phyloP scores from a whole-genome alignment of 1,284 basidiomycete species.

The Neonothopanus nambi region DNA sequence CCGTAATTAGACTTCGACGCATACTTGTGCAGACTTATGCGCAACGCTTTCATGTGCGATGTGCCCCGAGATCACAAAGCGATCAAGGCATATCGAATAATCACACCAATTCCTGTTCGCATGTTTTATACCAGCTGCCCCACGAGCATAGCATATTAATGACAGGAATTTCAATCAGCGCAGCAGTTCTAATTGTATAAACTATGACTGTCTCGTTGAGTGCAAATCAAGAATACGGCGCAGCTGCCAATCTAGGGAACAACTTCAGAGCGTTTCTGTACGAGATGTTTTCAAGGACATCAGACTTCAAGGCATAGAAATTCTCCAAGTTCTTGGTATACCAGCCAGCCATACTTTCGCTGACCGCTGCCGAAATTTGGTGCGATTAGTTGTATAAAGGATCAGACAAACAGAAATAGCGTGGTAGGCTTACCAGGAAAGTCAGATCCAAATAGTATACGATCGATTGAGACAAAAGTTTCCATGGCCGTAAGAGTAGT shows the following conservation, averaged over 20 bases:
- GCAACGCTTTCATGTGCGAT: too few species aligned
- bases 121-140: too few species aligned
- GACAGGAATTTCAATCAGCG: too few species aligned
- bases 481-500: slow-evolving; percentile 50
- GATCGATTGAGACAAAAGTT: slow-evolving; percentile 46
- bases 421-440: slow-evolving; percentile 62
- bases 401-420: background rate
- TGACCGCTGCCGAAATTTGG: slow-evolving; percentile 48
- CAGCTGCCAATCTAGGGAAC: slow-evolving; percentile 38
- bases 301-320: slow-evolving; percentile 39
- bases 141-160: too few species aligned
- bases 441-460: slow-evolving; percentile 69
- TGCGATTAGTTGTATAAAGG: background rate
- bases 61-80: too few species aligned
- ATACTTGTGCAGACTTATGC: too few species aligned
- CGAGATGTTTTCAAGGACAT: slow-evolving; percentile 40
- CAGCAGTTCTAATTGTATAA: too few species aligned
- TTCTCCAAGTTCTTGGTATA: slow-evolving; percentile 53
- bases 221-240: too few species aligned
- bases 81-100: too few species aligned
- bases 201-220: too few species aligned
- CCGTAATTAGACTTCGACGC: too few species aligned
- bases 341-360: slow-evolving; percentile 53
- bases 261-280: slow-evolving; percentile 48
- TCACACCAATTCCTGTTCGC: too few species aligned